Percentiles rank a stretch among this genome's conserved stretches.
Evolutionary conservation across 2,329 filamentous ascomycete species (phyloP).

Genomic region (Kalmusia sp.): DNA sequence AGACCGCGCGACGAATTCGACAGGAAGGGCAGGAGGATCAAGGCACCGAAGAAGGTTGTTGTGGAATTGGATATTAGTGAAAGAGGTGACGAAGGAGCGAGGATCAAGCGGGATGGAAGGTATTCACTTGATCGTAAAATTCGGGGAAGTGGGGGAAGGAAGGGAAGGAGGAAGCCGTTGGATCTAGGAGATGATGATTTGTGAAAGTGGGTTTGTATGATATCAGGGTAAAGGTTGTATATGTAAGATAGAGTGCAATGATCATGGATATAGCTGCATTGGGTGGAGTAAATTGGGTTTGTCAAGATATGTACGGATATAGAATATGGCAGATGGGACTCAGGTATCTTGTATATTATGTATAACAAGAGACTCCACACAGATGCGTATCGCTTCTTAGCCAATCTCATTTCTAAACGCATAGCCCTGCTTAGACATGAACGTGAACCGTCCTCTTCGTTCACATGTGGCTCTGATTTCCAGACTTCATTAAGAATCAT

Average conservation of each 20-base stretch:
- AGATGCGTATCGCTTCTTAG: not conserved
- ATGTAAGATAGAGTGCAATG: constrained; percentile 1
- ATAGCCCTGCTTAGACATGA: too few species aligned
- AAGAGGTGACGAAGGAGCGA: constrained; percentile 28
- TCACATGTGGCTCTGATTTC: too few species aligned
- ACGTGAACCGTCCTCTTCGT: too few species aligned
- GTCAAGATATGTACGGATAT: not conserved
- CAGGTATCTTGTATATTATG: not conserved
- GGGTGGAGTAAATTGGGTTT: not conserved
- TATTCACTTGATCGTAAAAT: constrained; percentile 44
- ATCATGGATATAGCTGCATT: not conserved
- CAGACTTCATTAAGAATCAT: too few species aligned
- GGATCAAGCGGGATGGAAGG: constrained; percentile 39
- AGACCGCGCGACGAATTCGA: constrained; percentile 48
- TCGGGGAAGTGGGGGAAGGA: constrained; percentile 46
- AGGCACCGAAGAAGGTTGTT: constrained; percentile 36
- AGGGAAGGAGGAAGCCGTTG: constrained; percentile 44
- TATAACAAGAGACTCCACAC: not conserved
- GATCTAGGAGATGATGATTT: constrained; percentile 23
- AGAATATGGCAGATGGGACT: not conserved
- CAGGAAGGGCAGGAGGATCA: constrained; percentile 47
- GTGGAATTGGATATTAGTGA: constrained; percentile 39
- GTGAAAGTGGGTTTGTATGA: constrained; percentile 8
- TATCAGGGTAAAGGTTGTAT: not conserved
- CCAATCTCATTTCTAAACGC: too few species aligned